Percentiles rank a stretch among this genome's conserved stretches.
phyloP scores from a whole-genome alignment of 805 yeast species.

The Saturnispora sanitii region DNA sequence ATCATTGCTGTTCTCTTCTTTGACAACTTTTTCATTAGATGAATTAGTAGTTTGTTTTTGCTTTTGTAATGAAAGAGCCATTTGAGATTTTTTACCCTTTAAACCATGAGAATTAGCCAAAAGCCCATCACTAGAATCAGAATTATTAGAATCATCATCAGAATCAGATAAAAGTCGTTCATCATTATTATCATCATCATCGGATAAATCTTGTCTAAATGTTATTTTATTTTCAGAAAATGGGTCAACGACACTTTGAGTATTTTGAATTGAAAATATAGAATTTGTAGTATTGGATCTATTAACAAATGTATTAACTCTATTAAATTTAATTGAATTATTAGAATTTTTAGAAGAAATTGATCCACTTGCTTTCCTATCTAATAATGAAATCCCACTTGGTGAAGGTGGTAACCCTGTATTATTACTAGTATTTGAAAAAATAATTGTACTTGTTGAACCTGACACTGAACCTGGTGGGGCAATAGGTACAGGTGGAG shows the following conservation, averaged over 20 bases:
- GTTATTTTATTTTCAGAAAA: slow-evolving; percentile 64
- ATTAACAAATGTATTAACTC: slow-evolving; percentile 8
- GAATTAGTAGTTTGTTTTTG: no score
- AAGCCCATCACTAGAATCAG: slow-evolving; percentile 9
- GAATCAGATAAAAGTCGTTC: no score
- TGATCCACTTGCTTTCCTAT: not conserved
- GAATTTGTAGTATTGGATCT: slow-evolving; percentile 12
- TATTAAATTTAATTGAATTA: not conserved
- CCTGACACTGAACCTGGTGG: not conserved
- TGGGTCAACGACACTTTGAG: slow-evolving; percentile 30
- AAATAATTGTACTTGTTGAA: slow-evolving; percentile 22
- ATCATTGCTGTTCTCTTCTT: not conserved
- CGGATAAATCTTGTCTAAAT: slow-evolving; percentile 35
- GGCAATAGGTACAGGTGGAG: slow-evolving; percentile 22
- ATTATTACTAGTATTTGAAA: slow-evolving; percentile 8
- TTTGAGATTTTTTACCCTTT: not conserved
- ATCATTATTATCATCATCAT: slow-evolving; percentile 22
- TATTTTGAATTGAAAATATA: slow-evolving; percentile 8
- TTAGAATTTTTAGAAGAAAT: slow-evolving; percentile 4
- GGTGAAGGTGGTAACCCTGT: slow-evolving; percentile 1
- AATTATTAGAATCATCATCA: no score
- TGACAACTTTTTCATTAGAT: not conserved
- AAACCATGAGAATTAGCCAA: slow-evolving; percentile 48
- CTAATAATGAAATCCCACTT: not conserved
- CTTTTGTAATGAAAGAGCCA: not conserved